Percentiles rank a stretch among this genome's conserved stretches.
These are phyloP conservation scores for Trichoderma hamatum DNA, from an alignment of 2,329 filamentous ascomycete genomes.

Conservation along the genomic window DNA sequence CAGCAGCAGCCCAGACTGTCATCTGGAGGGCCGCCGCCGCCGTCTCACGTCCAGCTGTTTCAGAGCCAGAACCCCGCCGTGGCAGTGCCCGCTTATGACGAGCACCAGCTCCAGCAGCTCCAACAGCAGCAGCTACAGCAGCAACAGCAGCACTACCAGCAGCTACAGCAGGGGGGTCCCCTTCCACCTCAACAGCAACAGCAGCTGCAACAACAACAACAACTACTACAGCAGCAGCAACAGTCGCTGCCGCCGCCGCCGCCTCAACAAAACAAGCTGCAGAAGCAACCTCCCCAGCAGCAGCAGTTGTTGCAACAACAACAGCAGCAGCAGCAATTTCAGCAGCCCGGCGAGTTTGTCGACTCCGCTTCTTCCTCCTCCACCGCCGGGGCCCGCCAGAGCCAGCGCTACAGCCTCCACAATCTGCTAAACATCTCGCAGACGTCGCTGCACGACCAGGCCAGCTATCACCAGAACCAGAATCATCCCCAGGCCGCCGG, in stretches of 20 bases:
- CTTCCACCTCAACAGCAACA: conserved; percentile 35
- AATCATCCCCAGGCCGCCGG: conserved; percentile 42
- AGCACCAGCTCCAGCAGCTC: conserved; percentile 30
- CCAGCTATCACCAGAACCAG: conserved; percentile 33
- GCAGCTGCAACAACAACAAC: conserved; percentile 31
- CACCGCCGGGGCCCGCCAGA: conserved; percentile 50
- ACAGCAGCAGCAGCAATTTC: conserved; percentile 35
- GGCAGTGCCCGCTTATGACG: conserved; percentile 34
- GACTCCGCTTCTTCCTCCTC: not conserved
- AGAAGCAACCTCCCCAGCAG: conserved; percentile 33
- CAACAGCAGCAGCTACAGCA: conserved; percentile 39
- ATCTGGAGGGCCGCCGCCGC: conserved; percentile 47
- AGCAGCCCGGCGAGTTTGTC: conserved; percentile 47
- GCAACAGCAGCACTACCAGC: conserved; percentile 27
- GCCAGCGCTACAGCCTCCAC: conserved; percentile 51
- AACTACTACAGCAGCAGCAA: conserved; percentile 36
- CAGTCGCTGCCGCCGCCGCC: conserved; percentile 29
- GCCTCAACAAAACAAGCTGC: conserved; percentile 37
- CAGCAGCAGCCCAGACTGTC: conserved; percentile 37
- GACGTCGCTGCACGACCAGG: conserved; percentile 34
- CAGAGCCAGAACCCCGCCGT: conserved; percentile 32
- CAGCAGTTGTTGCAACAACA: conserved; percentile 38
- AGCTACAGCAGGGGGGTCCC: not conserved
- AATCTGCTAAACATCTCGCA: conserved; percentile 38
- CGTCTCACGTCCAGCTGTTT: conserved; percentile 35